Evolutionary conservation across 2,329 filamentous ascomycete species (phyloP).

Genomic region (Ramularia endophylla): DNA sequence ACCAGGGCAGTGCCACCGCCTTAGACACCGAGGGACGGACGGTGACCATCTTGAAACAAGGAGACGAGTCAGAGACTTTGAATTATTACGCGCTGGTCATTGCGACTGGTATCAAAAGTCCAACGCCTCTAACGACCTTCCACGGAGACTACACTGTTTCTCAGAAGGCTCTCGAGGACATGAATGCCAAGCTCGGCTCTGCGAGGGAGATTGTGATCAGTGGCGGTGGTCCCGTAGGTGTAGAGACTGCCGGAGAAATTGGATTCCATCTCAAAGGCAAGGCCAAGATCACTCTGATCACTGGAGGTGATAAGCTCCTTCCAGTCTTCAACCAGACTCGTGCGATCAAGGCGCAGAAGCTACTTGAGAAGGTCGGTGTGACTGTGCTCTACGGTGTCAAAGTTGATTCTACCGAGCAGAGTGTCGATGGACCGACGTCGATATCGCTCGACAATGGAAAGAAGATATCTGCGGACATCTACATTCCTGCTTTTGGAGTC

Average conservation of each 20-base stretch:
- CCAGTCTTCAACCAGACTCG: conserved; percentile 37
- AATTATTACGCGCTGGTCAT: conserved; percentile 52
- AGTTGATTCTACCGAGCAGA: conserved; percentile 18
- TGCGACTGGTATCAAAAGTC: conserved; percentile 48
- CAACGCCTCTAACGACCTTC: conserved; percentile 40
- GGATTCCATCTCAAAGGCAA: conserved; percentile 32
- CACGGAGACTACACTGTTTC: conserved; percentile 33
- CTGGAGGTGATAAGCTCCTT: conserved; percentile 36
- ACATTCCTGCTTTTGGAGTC: conserved; percentile 48
- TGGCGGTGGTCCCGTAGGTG: conserved; percentile 34
- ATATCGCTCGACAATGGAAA: conserved; percentile 43
- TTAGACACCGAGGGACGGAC: conserved; percentile 41
- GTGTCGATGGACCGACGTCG: conserved; percentile 35
- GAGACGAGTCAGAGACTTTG: conserved; percentile 30
- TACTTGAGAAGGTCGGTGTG: conserved; percentile 45
- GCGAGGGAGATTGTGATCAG: conserved; percentile 32
- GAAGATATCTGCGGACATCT: conserved; percentile 45
- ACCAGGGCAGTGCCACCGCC: conserved; percentile 44
- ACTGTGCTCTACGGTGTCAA: conserved; percentile 26
- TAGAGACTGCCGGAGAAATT: conserved; percentile 36
- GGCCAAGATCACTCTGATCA: conserved; percentile 42
- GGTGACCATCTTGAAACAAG: conserved; percentile 37
- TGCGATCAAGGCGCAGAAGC: conserved; percentile 38
- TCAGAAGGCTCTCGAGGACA: conserved; percentile 26
- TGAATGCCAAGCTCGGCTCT: conserved; percentile 29